phyloP scores from a whole-genome alignment of 225 moss, liverwort and hornwort species.

The Polytrichum formosum region DNA sequence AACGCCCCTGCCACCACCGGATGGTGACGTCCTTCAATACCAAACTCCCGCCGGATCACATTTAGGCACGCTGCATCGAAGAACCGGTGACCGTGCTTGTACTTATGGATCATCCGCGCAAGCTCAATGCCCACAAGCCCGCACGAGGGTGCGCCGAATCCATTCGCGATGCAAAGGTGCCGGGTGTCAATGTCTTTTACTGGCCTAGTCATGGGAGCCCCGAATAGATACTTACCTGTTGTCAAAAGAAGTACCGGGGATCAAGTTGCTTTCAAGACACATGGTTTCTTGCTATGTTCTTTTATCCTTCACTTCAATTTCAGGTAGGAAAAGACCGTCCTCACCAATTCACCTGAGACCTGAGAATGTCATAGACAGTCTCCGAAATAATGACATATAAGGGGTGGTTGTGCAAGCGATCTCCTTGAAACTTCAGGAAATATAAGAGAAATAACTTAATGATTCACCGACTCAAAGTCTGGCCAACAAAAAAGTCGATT shows the following conservation, averaged over 20 bases:
- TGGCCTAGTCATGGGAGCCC: constrained; percentile 4
- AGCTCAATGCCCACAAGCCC: constrained; percentile 25
- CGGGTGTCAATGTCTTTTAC: constrained; percentile 12
- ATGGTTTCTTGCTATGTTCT: too few species aligned
- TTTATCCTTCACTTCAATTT: too few species aligned
- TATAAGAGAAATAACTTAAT: too few species aligned
- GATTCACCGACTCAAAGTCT: too few species aligned
- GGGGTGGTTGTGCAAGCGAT: too few species aligned
- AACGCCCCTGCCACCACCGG: constrained; percentile 12
- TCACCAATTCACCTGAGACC: too few species aligned
- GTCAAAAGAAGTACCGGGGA: neutral
- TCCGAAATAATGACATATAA: too few species aligned
- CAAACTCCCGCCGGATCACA: constrained; percentile 2
- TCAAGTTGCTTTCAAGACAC: too few species aligned
- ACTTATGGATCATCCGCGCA: constrained; percentile 11
- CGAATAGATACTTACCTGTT: constrained; percentile 12
- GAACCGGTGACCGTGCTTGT: constrained; percentile 9
- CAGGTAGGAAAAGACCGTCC: too few species aligned
- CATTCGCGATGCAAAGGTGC: constrained; percentile 20
- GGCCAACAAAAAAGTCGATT: too few species aligned
- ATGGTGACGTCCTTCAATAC: constrained; percentile 4
- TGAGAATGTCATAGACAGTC: too few species aligned
- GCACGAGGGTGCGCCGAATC: constrained; percentile 22
- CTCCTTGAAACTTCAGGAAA: too few species aligned
- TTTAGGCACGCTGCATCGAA: constrained; percentile 9